Conservation (phyloP, 768 basidiomycete species). For the Boletus rufocinnamomeus region DNA sequence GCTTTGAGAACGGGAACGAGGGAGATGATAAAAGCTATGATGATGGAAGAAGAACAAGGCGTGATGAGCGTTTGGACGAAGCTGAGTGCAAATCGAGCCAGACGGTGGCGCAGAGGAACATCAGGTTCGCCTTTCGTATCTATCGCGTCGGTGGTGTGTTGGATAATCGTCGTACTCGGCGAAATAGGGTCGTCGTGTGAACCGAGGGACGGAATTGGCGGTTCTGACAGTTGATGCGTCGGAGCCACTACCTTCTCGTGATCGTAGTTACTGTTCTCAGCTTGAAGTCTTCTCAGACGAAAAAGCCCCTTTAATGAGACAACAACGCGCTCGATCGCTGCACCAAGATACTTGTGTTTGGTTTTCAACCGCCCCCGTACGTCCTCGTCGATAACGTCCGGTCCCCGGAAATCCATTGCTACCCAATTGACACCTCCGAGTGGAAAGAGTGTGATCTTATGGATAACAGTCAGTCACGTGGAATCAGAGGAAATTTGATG, state of each 20-base stretch:
- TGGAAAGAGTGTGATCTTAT: slow-evolving; percentile 64
- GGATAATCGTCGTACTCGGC: slow-evolving; percentile 5
- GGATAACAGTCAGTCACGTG: neutral
- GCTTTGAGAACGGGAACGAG: slow-evolving; percentile 59
- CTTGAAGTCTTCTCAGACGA: neutral
- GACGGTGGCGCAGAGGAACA: slow-evolving; percentile 5
- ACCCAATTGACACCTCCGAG: slow-evolving; percentile 57
- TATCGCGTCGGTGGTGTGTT: neutral
- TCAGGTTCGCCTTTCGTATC: slow-evolving; percentile 5
- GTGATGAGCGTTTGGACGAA: slow-evolving; percentile 43
- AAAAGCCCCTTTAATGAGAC: slow-evolving; percentile 3
- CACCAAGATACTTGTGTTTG: slow-evolving; percentile 34
- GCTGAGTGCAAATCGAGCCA: slow-evolving; percentile 6
- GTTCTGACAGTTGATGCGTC: neutral
- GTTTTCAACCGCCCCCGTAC: slow-evolving; percentile 46
- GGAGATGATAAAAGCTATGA: slow-evolving; percentile 55
- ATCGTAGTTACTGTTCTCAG: neutral
- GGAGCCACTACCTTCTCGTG: slow-evolving; percentile 9
- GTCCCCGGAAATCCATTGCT: slow-evolving; percentile 63
- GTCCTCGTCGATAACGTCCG: slow-evolving; percentile 60
- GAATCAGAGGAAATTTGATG: neutral
- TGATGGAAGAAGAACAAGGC: slow-evolving; percentile 55
- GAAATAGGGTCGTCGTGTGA: slow-evolving; percentile 3
- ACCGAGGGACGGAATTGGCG: neutral
- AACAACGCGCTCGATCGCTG: slow-evolving; percentile 14